Conservation (phyloP, 768 basidiomycete species). For the Jaapia argillacea region DNA sequence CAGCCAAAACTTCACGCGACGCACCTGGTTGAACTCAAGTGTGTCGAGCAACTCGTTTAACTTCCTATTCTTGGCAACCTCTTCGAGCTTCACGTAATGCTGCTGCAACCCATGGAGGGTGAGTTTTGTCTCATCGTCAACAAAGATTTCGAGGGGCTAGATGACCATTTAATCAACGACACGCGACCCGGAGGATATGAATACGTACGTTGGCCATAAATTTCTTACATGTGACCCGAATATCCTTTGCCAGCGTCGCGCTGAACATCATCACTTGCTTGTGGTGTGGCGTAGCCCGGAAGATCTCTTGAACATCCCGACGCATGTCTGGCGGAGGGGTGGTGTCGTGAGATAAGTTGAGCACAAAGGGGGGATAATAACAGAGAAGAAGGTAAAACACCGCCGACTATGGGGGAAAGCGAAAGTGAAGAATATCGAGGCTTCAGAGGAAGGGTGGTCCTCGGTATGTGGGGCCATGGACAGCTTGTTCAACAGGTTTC, state of each 20-base stretch:
- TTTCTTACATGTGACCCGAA: conserved; percentile 96
- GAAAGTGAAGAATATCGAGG: conserved; percentile 5
- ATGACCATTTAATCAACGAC: conserved; percentile 4
- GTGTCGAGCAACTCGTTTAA: conserved; percentile 92
- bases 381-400: conserved; percentile 9
- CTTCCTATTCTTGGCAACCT: conserved; percentile 93
- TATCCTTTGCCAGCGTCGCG: conserved; percentile 95
- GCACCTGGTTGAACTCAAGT: conserved; percentile 95
- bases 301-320: conserved; percentile 99
- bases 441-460: not conserved
- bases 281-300: conserved; percentile 96
- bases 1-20: conserved; percentile 6
- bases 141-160: conserved; percentile 97
- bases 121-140: conserved; percentile 97
- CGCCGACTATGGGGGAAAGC: conserved; percentile 5
- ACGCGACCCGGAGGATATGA: not conserved
- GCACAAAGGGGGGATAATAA: conserved; percentile 26
- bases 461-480: not conserved
- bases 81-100: conserved; percentile 96
- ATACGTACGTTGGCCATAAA: conserved; percentile 94
- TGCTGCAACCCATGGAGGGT: conserved; percentile 98
- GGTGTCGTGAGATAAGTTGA: conserved; percentile 59
- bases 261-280: conserved; percentile 99
- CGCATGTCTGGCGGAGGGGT: conserved; percentile 93
- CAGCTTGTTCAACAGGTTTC: not conserved